These are phyloP conservation scores for Linnemannia exigua DNA, from an alignment of 192 early-diverging fungal species.

Conservation along the genomic window DNA sequence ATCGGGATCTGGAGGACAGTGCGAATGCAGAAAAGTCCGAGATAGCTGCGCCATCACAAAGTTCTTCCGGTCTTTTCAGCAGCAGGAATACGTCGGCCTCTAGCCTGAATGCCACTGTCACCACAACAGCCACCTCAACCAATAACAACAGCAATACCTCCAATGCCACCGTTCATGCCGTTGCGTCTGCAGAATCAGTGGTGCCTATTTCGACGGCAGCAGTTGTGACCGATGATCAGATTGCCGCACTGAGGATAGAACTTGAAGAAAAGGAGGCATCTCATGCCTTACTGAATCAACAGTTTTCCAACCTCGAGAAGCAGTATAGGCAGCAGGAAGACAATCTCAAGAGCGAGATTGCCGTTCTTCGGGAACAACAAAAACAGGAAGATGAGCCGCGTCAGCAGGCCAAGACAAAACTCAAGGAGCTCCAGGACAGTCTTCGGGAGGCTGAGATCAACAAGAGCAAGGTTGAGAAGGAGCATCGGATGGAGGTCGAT, in stretches of 20 bases:
- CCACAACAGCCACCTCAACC: neutral
- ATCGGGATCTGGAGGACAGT: neutral
- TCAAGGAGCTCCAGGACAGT: conserved; percentile 48
- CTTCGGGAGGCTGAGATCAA: conserved; percentile 38
- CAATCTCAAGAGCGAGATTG: conserved; percentile 32
- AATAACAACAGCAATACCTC: neutral
- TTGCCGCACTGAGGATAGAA: conserved; percentile 20
- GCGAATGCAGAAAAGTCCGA: conserved; percentile 6
- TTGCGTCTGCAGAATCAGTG: conserved; percentile 1
- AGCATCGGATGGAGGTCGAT: conserved; percentile 47
- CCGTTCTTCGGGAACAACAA: conserved; percentile 39
- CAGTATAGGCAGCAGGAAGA: conserved; percentile 42
- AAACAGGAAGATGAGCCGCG: conserved; percentile 51
- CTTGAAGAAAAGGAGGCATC: conserved; percentile 38
- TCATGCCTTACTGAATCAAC: conserved; percentile 31
- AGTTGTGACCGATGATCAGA: conserved; percentile 33
- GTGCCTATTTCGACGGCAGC: neutral
- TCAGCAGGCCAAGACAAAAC: conserved; percentile 46
- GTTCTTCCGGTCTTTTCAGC: neutral
- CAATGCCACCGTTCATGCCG: neutral
- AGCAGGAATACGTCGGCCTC: neutral
- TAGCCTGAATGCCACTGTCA: neutral
- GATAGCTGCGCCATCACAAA: neutral
- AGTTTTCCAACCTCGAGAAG: conserved; percentile 41
- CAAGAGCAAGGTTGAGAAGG: conserved; percentile 50